phyloP scores from a whole-genome alignment of 2,329 filamentous ascomycete species.

The Clonostachys rhizophaga region DNA sequence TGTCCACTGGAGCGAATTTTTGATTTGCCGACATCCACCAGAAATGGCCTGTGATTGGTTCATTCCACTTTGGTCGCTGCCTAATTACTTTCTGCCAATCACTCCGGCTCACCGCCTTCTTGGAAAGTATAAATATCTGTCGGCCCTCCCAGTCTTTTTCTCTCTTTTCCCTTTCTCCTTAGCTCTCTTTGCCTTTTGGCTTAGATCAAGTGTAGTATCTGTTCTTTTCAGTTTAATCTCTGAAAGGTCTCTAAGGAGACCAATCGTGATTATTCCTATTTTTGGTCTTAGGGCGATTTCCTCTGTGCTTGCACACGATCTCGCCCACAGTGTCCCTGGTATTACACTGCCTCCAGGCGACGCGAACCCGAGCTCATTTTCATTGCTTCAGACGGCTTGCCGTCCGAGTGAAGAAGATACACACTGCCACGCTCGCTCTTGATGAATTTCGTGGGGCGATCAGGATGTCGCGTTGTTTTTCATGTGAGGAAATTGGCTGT shows the following conservation, averaged over 20 bases:
- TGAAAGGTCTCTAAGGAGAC: slow-evolving; percentile 73
- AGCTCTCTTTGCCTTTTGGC: slow-evolving; percentile 53
- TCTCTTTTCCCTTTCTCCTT: slow-evolving; percentile 22
- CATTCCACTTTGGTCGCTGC: too few species aligned
- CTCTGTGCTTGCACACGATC: slow-evolving; percentile 35
- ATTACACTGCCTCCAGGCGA: slow-evolving; percentile 39
- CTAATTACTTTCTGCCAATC: too few species aligned
- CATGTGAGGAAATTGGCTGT: too few species aligned
- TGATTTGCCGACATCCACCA: too few species aligned
- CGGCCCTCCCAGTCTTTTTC: slow-evolving; percentile 7
- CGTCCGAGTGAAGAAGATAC: slow-evolving; percentile 28
- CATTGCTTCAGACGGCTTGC: slow-evolving; percentile 31
- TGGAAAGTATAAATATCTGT: slow-evolving; percentile 10
- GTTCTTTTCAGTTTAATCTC: slow-evolving; percentile 98
- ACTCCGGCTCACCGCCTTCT: slow-evolving; percentile 14
- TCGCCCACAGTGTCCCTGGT: slow-evolving; percentile 36
- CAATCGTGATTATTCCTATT: slow-evolving; percentile 79
- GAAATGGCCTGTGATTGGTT: too few species aligned
- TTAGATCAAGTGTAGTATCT: slow-evolving; percentile 96
- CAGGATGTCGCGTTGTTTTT: too few species aligned
- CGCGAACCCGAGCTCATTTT: slow-evolving; percentile 30
- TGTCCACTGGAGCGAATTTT: too few species aligned
- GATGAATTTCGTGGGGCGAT: too few species aligned
- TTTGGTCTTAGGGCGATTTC: slow-evolving; percentile 26
- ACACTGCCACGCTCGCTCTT: too few species aligned